Base-by-base conservation (phyloP, 768 basidiomycete species). In the Trametes coccinea region DNA sequence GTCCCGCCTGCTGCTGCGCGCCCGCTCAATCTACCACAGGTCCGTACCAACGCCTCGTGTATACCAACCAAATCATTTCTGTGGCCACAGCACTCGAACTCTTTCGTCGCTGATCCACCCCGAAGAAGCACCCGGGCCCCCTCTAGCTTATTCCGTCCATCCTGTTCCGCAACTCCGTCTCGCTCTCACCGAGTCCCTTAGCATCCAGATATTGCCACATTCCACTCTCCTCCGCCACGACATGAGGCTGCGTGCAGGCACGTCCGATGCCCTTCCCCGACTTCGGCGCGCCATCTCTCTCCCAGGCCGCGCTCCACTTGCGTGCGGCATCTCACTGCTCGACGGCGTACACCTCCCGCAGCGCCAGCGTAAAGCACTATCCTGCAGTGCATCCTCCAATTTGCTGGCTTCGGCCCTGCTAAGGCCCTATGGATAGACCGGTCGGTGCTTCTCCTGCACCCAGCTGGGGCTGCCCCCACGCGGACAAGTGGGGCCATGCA, bases 231-330 rank as follows among this genome's bases (percentile, higher is more conserved):
- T 41, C 22, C 51, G 45, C 41, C n/a, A n/a, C 50, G 31, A 51
- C 60, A 61, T 43, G 60, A 54, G 60, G 44, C 46, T 45, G 34
- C 60, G 14, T 51, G 54, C 55, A 56, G 41, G 60, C 54, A 45
- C 33, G 8, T 22, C 54, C 41, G 33, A 8, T 9, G 13, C 33
- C 37, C n/a, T 29, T 30, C n/a, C 22, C 46, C 53, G 50, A 27
- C 44, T 59, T 34, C 46, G 31, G 34, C 33, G 59, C 46, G 9
- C 59, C 40, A 49, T 48, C 46, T 11, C 3, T 45, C 22, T 47
- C 27, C 41, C 31, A 34, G 34, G 30, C 51, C 43, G 48, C 53
- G 60, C 60, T 61, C 60, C 60, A 61, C 60, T 37, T n/a, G 27
- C 37, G 30, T 3, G 34, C 59, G 54, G 59, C 59, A 50, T 53